Percentiles rank a stretch among this genome's conserved stretches.
Evolutionary conservation across 352 stramenopile genomes (phyloP).

Genomic region (Thalassiosira exigua): DNA sequence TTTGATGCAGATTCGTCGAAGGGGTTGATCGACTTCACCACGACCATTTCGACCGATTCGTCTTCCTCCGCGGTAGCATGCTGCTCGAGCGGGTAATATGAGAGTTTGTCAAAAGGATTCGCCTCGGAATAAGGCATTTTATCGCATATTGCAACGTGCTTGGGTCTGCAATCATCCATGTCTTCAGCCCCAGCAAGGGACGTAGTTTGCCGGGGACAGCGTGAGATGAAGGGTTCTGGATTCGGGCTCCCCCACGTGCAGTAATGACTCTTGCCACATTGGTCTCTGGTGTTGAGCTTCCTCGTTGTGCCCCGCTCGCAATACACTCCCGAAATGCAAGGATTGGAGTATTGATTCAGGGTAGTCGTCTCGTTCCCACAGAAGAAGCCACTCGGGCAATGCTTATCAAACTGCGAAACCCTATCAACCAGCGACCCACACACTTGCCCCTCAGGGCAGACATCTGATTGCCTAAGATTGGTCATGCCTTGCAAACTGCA

Average conservation of each 20-base stretch:
- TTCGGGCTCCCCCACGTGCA: slow-evolving; percentile 91
- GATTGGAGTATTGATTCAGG: slow-evolving; percentile 87
- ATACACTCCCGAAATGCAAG: slow-evolving; percentile 89
- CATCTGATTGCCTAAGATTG: slow-evolving; percentile 86
- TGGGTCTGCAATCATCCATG: slow-evolving; percentile 90
- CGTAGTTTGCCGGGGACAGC: slow-evolving; percentile 93
- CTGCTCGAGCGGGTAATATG: slow-evolving; percentile 73
- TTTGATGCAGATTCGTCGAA: slow-evolving; percentile 86
- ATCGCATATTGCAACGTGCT: slow-evolving; percentile 92
- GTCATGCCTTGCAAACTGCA: slow-evolving; percentile 91
- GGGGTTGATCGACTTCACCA: slow-evolving; percentile 90
- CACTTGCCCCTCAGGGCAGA: slow-evolving; percentile 92
- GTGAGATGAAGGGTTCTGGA: slow-evolving; percentile 86
- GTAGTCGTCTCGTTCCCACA: slow-evolving; percentile 89
- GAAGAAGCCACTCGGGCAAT: slow-evolving; percentile 92
- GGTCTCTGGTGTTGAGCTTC: slow-evolving; percentile 87
- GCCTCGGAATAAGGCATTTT: slow-evolving; percentile 83
- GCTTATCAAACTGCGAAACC: slow-evolving; percentile 90
- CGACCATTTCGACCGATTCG: slow-evolving; percentile 89
- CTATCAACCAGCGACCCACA: slow-evolving; percentile 93
- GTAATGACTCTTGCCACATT: slow-evolving; percentile 92
- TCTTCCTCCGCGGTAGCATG: slow-evolving; percentile 68
- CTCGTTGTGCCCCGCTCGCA: slow-evolving; percentile 90
- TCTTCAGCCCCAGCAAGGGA: slow-evolving; percentile 86
- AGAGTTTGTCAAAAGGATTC: slow-evolving; percentile 76